These are phyloP conservation scores for Fusarium falciforme DNA, from an alignment of 2,329 filamentous ascomycete species.

Conservation along the genomic window DNA sequence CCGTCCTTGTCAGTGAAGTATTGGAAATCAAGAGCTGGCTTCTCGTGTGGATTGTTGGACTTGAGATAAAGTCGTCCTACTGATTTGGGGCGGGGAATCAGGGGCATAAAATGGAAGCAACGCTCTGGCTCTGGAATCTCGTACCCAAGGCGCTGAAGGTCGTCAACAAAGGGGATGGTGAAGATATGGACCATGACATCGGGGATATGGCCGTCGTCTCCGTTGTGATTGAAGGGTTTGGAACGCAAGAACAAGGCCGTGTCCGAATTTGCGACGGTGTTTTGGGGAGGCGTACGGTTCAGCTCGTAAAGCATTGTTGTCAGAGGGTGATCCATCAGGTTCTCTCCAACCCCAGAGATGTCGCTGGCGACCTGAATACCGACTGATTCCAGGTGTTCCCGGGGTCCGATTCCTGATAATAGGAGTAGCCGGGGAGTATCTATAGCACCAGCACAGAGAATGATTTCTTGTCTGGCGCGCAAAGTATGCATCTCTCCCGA, in stretches of 20 bases:
- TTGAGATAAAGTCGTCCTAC: background rate
- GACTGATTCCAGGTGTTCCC: background rate
- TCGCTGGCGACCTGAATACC: background rate
- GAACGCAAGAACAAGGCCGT: background rate
- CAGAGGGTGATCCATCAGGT: background rate
- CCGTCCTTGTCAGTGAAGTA: background rate
- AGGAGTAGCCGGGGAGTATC: background rate
- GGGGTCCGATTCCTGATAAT: background rate
- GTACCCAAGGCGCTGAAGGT: background rate
- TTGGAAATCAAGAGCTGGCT: background rate
- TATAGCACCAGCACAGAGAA: background rate
- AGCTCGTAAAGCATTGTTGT: background rate
- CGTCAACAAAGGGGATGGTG: background rate
- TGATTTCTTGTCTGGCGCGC: background rate
- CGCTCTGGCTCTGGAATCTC: background rate
- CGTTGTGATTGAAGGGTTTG: background rate
- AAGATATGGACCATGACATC: background rate
- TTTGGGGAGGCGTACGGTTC: background rate
- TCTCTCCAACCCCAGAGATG: background rate
- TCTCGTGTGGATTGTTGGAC: background rate
- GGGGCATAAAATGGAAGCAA: background rate
- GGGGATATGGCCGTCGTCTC: background rate
- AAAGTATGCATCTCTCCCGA: background rate
- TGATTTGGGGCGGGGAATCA: background rate
- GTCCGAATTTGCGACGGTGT: background rate